Percentiles rank a stretch among this genome's conserved stretches.
Evolutionary conservation across 2,329 filamentous ascomycete species (phyloP).

Genomic region (Colletotrichum tropicale): DNA sequence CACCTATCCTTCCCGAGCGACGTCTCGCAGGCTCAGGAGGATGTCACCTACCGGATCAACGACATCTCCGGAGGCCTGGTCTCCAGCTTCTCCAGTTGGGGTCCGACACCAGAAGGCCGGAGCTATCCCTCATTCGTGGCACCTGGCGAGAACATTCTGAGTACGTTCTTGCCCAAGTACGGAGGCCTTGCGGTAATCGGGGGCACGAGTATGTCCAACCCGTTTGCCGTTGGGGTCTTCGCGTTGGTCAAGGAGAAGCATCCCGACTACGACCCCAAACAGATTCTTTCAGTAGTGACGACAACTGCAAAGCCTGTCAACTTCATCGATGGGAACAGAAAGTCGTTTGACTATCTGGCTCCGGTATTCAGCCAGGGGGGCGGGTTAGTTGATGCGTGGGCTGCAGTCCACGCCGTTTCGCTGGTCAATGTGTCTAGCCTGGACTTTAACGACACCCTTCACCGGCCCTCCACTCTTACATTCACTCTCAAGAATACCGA

Average conservation of each 20-base stretch:
- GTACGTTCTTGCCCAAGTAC: conserved; percentile 3
- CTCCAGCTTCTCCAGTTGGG: conserved; percentile 11
- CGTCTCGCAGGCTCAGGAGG: neutral
- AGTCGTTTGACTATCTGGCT: neutral
- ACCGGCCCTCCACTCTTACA: neutral
- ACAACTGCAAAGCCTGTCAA: neutral
- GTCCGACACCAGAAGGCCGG: conserved; percentile 16
- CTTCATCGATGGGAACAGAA: neutral
- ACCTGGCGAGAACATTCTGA: conserved; percentile 23
- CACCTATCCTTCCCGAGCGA: neutral
- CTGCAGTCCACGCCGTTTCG: neutral
- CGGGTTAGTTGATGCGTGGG: neutral
- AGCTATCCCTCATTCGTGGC: conserved; percentile 22
- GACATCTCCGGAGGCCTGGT: neutral
- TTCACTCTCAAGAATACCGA: neutral
- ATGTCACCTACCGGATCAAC: neutral
- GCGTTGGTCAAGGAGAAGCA: conserved; percentile 10
- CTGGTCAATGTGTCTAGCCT: neutral
- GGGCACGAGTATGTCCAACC: conserved; percentile 23
- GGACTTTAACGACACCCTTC: neutral
- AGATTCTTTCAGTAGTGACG: neutral
- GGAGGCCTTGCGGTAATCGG: conserved; percentile 12
- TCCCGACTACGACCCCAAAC: neutral
- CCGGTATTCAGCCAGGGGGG: neutral
- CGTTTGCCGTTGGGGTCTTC: conserved; percentile 14